phyloP scores from a whole-genome alignment of 495 filamentous ascomycete species.

The Hypomontagnella monticulosa region DNA sequence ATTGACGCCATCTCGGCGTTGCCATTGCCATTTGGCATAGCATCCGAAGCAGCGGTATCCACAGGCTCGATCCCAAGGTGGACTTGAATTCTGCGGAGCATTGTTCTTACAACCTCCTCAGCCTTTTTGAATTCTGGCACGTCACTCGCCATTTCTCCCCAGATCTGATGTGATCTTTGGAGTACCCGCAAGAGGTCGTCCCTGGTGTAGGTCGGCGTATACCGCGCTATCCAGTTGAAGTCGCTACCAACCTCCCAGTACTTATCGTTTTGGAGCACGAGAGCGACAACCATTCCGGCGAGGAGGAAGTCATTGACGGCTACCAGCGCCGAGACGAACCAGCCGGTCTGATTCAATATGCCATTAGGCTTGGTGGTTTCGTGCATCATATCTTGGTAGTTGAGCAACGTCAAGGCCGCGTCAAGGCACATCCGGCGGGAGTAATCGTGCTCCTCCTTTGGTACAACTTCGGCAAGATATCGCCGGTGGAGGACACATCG shows the following conservation, averaged over 20 bases:
- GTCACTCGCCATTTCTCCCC: conserved; percentile 37
- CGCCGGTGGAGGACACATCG: conserved; percentile 78
- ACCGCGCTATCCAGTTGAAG: conserved; percentile 37
- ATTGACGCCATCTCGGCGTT: conserved; percentile 21
- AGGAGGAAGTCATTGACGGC: conserved; percentile 60
- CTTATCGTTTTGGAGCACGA: conserved; percentile 50
- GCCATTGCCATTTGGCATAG: conserved; percentile 14
- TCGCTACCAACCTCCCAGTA: conserved; percentile 42
- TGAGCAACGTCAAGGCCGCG: conserved; percentile 71
- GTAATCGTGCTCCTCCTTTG: conserved; percentile 70
- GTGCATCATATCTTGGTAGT: conserved; percentile 52
- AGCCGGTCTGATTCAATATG: conserved; percentile 48
- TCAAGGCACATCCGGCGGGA: conserved; percentile 74
- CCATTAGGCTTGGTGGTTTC: conserved; percentile 53
- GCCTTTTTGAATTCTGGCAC: conserved; percentile 39
- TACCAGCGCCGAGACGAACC: conserved; percentile 55
- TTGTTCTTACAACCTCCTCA: conserved; percentile 35
- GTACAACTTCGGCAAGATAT: conserved; percentile 67
- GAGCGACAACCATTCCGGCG: conserved; percentile 57
- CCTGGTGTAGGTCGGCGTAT: conserved; percentile 38
- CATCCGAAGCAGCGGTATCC: neutral
- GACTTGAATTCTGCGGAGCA: conserved; percentile 37
- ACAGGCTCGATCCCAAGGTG: conserved; percentile 17
- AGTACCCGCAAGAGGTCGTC: conserved; percentile 44
- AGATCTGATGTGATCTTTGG: conserved; percentile 45